A percentile compares a stretch with the other conserved stretches of the same genome.
phyloP scores from a whole-genome alignment of 768 basidiomycete genomes.

The Leccinum obscurum region DNA sequence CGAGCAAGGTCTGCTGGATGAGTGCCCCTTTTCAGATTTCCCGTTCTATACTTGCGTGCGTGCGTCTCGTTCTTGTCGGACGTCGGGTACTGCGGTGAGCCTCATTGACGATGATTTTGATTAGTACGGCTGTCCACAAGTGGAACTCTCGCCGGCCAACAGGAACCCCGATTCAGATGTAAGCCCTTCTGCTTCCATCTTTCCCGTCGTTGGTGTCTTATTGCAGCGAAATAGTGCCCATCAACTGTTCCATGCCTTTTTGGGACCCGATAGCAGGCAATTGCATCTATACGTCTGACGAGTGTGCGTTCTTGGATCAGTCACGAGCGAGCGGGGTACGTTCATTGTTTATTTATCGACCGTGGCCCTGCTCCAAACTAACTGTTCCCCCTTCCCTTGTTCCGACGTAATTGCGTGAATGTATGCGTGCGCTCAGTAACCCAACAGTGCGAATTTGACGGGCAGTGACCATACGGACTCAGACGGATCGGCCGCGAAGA shows the following conservation, averaged over 20 bases:
- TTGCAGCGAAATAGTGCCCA: conserved; percentile 44
- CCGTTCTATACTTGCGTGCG: neutral
- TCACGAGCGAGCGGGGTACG: conserved; percentile 66
- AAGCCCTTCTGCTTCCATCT: conserved; percentile 23
- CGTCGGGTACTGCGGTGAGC: neutral
- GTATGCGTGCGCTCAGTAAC: conserved; percentile 34
- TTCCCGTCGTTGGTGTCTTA: neutral
- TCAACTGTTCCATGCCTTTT: conserved; percentile 76
- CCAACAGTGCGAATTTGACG: conserved; percentile 70
- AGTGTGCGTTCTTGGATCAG: conserved; percentile 63
- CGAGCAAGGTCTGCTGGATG: neutral
- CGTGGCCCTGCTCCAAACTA: neutral
- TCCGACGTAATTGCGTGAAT: too few relatives aligned
- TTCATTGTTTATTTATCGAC: neutral
- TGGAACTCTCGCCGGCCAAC: conserved; percentile 49
- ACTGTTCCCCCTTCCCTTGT: neutral
- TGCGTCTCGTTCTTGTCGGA: neutral
- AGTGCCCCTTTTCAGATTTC: conserved; percentile 1
- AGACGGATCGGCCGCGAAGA: conserved; percentile 38
- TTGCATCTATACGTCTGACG: conserved; percentile 58
- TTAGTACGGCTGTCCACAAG: too few relatives aligned
- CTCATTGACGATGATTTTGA: too few relatives aligned
- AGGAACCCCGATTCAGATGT: conserved; percentile 59
- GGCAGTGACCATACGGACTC: conserved; percentile 34
- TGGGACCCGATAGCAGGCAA: conserved; percentile 73